phyloP scores from a whole-genome alignment of 2,329 filamentous ascomycete species.

The Periconia macrospinosa region DNA sequence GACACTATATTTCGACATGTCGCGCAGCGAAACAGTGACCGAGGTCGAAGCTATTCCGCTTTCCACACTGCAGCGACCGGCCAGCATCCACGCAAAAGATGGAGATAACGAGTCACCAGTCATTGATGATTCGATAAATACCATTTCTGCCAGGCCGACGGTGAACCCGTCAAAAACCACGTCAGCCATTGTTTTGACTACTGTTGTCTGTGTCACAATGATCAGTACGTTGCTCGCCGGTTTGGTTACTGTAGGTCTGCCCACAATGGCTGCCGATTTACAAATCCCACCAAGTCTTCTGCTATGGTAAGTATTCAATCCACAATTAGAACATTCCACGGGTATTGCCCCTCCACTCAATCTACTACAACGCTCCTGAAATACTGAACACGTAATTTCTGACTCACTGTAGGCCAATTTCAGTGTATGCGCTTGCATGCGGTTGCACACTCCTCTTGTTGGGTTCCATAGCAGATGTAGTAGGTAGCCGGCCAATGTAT shows the following conservation, averaged over 20 bases:
- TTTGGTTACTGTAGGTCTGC: constrained; percentile 46
- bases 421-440: constrained; percentile 46
- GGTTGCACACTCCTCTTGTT: constrained; percentile 54
- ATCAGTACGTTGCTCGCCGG: constrained; percentile 38
- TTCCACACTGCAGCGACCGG: constrained; percentile 15
- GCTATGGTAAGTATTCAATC: constrained; percentile 24
- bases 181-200: constrained; percentile 28
- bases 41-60: constrained; percentile 21
- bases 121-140: constrained; percentile 12
- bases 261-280: constrained; percentile 44
- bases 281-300: constrained; percentile 25
- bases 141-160: constrained; percentile 15
- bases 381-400: not conserved
- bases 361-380: not conserved
- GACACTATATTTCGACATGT: constrained; percentile 18
- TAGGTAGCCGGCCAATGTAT: constrained; percentile 53
- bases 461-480: constrained; percentile 55
- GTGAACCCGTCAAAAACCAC: constrained; percentile 24
- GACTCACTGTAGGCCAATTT: constrained; percentile 34
- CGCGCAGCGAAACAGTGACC: constrained; percentile 27
- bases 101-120: constrained; percentile 15
- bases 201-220: constrained; percentile 29
- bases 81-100: constrained; percentile 15
- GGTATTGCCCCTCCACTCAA: not conserved
- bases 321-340: not conserved